A percentile compares a stretch with the other conserved stretches of the same genome.
Conservation (phyloP, 2,329 filamentous ascomycete species). For the Oidium heveae region DNA sequence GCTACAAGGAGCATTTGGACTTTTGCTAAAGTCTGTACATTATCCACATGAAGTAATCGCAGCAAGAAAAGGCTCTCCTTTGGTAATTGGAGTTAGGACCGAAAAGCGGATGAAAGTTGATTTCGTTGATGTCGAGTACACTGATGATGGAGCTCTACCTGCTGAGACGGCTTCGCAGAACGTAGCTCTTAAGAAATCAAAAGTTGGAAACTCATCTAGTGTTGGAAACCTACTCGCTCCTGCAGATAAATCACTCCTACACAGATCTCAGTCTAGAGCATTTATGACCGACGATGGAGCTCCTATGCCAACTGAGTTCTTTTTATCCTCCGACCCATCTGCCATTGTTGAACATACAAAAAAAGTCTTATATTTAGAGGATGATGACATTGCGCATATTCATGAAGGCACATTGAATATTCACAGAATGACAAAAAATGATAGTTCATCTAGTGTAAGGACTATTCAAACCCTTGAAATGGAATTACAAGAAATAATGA, state of each 20-base stretch:
- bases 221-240: constrained; percentile 53
- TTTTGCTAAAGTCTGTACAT: constrained; percentile 94
- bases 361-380: constrained; percentile 98
- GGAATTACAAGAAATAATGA: constrained; percentile 99
- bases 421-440: constrained; percentile 88
- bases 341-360: constrained; percentile 99
- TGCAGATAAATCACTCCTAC: constrained; percentile 90
- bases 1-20: constrained; percentile 89
- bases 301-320: constrained; percentile 96
- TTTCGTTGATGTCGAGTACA: constrained; percentile 97
- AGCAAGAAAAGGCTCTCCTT: constrained; percentile 89
- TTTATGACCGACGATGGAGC: constrained; percentile 98
- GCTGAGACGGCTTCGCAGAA: constrained; percentile 93
- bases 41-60: constrained; percentile 96
- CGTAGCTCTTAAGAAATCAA: constrained; percentile 78
- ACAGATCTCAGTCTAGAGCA: constrained; percentile 92
- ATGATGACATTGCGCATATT: constrained; percentile 98
- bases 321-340: constrained; percentile 93
- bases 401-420: constrained; percentile 98
- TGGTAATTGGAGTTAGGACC: constrained; percentile 92
- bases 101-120: constrained; percentile 99
- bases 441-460: constrained; percentile 88
- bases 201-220: constrained; percentile 36
- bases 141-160: constrained; percentile 56
- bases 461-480: constrained; percentile 97